A percentile compares a stretch with the other conserved stretches of the same genome.
Conservation (phyloP, 306 rosid genomes). For the Lathyrus oleraceus region DNA sequence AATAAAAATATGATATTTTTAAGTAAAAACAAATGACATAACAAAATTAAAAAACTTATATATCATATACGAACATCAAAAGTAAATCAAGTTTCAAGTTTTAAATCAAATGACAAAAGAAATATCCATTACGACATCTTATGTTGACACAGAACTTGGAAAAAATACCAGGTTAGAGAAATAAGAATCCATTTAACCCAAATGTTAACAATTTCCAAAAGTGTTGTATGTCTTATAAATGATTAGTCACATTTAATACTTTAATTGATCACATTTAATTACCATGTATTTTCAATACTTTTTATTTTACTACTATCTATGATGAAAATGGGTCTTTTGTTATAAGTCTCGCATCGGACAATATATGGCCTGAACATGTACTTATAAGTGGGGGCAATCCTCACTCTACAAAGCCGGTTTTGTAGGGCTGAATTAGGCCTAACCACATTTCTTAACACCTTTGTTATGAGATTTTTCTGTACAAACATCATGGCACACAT, state of each 20-base stretch:
- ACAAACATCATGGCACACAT: not conserved
- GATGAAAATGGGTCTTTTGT: not conserved
- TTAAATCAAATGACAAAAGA: not conserved
- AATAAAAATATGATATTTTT: not conserved
- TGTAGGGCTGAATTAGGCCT: too few relatives aligned
- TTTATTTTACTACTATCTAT: not conserved
- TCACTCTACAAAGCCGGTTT: too few relatives aligned
- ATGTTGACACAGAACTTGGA: not conserved
- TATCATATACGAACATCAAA: not conserved
- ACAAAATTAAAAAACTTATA: not conserved
- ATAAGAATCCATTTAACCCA: constrained; percentile 3
- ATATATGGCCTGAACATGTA: too few relatives aligned
- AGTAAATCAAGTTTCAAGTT: not conserved
- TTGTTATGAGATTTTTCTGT: not conserved
- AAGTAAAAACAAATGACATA: not conserved
- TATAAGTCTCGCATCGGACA: too few relatives aligned
- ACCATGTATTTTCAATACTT: constrained; percentile 1
- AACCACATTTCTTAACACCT: too few relatives aligned
- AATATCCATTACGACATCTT: constrained; percentile 2
- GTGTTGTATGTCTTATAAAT: not conserved
- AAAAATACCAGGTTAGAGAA: not conserved
- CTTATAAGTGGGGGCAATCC: too few relatives aligned
- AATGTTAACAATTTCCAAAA: not conserved
- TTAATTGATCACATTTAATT: constrained; percentile 1
- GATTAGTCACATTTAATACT: constrained; percentile 6